Evolutionary conservation across 2,329 filamentous ascomycete species (phyloP), one percentile per base, ranked within the genome.

Genomic region (Chaetoscypha palmicola): DNA sequence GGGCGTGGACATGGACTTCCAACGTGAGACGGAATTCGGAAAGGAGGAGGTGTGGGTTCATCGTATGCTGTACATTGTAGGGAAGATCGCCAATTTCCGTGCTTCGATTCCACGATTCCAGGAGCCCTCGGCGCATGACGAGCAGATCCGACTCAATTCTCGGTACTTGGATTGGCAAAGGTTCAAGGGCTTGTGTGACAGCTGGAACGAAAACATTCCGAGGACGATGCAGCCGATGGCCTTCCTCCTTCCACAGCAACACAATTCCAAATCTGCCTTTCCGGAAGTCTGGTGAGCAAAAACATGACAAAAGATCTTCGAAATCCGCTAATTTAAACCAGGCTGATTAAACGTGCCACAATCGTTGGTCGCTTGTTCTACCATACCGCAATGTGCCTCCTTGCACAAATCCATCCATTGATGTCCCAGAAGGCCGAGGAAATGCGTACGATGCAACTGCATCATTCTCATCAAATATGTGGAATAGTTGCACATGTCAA

Each of bases 401-500:
- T 96, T 4, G 79, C 85, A 3, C 86, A 91, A 54, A 81, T 81
- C 17, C 83, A 95, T 60, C 90, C 90, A 0, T 63, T 83, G 40
- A 72, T 81, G 28, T 76, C 9, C 68, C 73, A 5, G 72, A 50
- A 58, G 5, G 49, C 73, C 2, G 69, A 77, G 3, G 82, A 88
- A 47, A 86, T 91, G 77, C 76, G 75, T 36, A 70, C 74, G 3
- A 73, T 85, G 58, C 81, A 85, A 55, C 71, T 82, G 38, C 77
- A 79, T 49, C 87, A 96, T 59, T 83, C 88, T 0, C 82, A 85
- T 53, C 83, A 90, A 60, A 83, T 94, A 19, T 96, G 90, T 60
- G 91, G 91, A 11, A 94, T 97, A 49, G 81, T 86, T 19, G 86
- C 87, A 2, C 88, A 94, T 60, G 80, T 83, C 40, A 86, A 89